These are phyloP conservation scores for Bombardia bombarda DNA, from an alignment of 495 filamentous ascomycete genomes.

Conservation along the genomic window DNA sequence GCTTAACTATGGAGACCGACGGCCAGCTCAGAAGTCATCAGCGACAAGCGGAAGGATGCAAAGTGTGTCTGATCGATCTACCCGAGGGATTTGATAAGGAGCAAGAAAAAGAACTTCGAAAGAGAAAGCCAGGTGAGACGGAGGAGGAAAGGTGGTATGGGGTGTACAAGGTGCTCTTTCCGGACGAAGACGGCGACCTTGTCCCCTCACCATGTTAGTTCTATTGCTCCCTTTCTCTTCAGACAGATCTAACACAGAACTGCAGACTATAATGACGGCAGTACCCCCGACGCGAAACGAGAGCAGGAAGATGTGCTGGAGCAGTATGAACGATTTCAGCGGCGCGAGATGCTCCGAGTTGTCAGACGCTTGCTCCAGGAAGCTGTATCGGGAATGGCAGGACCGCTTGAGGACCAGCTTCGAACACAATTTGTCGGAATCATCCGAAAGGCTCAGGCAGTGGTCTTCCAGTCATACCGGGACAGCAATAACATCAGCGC, in stretches of 20 bases:
- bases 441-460: slow-evolving; percentile 32
- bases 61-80: neutral
- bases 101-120: slow-evolving; percentile 3
- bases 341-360: slow-evolving; percentile 5
- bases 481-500: too few species aligned
- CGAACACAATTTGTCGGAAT: slow-evolving; percentile 26
- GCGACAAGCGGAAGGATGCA: neutral
- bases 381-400: neutral
- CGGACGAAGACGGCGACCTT: slow-evolving; percentile 6
- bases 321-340: slow-evolving; percentile 7
- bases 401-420: slow-evolving; percentile 7
- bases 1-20: neutral
- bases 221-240: neutral
- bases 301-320: neutral
- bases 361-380: slow-evolving; percentile 4
- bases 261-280: neutral
- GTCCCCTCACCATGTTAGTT: slow-evolving; percentile 10
- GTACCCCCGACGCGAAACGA: neutral
- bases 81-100: slow-evolving; percentile 5
- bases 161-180: slow-evolving; percentile 13
- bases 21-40: slow-evolving; percentile 1
- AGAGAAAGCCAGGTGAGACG: neutral
- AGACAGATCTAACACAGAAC: neutral
- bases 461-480: slow-evolving; percentile 14
- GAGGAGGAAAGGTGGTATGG: slow-evolving; percentile 8